phyloP scores from a whole-genome alignment of 306 rosid genomes.

The Cucumis hystrix region DNA sequence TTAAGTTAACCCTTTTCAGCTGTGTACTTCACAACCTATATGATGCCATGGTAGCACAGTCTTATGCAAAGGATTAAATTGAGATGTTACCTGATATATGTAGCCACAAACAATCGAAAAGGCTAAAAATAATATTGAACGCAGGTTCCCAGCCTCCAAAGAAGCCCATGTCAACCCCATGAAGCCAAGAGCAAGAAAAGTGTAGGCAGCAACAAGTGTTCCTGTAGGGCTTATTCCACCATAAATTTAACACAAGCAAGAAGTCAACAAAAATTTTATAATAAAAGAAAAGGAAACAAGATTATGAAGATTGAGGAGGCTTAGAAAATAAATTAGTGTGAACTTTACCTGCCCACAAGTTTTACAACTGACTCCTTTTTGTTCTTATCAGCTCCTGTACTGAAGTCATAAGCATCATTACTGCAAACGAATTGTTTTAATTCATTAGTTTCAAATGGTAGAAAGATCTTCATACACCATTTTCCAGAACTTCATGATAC shows the following conservation, averaged over 20 bases:
- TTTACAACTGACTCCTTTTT: constrained; percentile 80
- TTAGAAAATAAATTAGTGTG: not conserved
- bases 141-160: constrained; percentile 39
- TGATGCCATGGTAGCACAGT: not conserved
- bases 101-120: constrained; percentile 65
- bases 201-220: constrained; percentile 47
- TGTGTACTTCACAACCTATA: not conserved
- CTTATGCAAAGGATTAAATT: not conserved
- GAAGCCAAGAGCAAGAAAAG: constrained; percentile 60
- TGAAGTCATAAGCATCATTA: constrained; percentile 82
- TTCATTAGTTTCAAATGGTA: not conserved
- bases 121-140: constrained; percentile 47
- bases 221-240: constrained; percentile 56
- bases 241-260: constrained; percentile 3
- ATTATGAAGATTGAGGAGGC: not conserved
- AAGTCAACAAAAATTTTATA: not conserved
- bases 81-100: constrained; percentile 52
- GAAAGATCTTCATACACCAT: not conserved
- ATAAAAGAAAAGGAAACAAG: not conserved
- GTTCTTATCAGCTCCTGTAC: constrained; percentile 82
- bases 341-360: constrained; percentile 57
- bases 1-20: not conserved
- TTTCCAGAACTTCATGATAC: not conserved
- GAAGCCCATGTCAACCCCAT: constrained; percentile 56
- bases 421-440: constrained; percentile 18